Evolutionary conservation across 2,329 filamentous ascomycete genomes (phyloP), one percentile per base, ranked within the genome.

Genomic region (Parasarocladium wereldwijsianum): DNA sequence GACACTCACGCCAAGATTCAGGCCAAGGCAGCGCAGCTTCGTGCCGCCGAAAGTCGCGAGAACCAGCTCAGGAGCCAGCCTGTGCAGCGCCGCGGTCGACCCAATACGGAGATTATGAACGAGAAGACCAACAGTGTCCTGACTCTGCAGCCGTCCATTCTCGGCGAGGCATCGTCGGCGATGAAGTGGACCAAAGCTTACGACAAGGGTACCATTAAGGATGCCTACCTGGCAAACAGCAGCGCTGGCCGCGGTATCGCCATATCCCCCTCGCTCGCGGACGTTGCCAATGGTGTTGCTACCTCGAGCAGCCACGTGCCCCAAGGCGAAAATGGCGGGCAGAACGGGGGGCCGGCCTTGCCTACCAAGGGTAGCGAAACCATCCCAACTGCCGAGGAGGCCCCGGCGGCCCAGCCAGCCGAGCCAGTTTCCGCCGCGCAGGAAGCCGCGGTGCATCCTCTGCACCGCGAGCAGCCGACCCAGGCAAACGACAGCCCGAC

Each of bases 181-280:
- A 78, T 98, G 76, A 93, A 93, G 52, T 98, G 90, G 90, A 84
- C 87, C 18, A 87, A 67, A 52, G 85, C 85, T 44, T 96, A 94
- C 49, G 90, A 96, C 55, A 92, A 90, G 55, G 76, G 90, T 44
- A 65, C 77, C 6, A 77, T 93, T 37, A 76, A 85, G 32, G 75
- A 83, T 38, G 75, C 82, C n/a, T 96, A 96, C 52, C 64, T 96
- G 30, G 70, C 73, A 26, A 76, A 92, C 46, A 60, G 58, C 27
- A 71, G 65, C 39, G 75, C 79, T 24, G 85, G 86, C 14, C 79
- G 71, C 34, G 82, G 82, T 9, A 38, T 58, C 22, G 34, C 48
- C 12, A 38, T 56, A 18, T 46, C 50, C 10, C 45, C 50, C 10
- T 40, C 46, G 29, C 42, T 41, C 32, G 55, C 60, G 16, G 54